Percentiles rank a stretch among this genome's conserved stretches.
phyloP scores from a whole-genome alignment of 371 early-diverging fungal genomes.

The Saksenaea vasiformis region DNA sequence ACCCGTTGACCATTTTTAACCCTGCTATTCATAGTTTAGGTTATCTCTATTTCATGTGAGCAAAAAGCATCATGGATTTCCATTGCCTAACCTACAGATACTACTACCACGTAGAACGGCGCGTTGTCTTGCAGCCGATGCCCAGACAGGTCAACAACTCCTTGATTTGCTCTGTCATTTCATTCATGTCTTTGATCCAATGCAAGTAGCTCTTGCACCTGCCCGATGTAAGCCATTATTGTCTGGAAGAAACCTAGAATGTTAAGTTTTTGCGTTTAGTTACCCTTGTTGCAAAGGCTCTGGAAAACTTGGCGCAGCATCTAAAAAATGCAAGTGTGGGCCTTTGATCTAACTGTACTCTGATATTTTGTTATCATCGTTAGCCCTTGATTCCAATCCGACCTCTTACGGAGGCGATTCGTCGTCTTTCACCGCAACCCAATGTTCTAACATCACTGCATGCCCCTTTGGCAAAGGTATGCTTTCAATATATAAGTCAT shows the following conservation, averaged over 20 bases:
- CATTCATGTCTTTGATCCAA: constrained; percentile 47
- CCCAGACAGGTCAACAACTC: constrained; percentile 29
- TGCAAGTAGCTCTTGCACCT: constrained; percentile 42
- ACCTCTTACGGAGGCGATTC: constrained; percentile 42
- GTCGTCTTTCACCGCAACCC: constrained; percentile 30
- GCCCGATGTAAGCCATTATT: constrained; percentile 38
- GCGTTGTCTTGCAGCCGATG: constrained; percentile 36
- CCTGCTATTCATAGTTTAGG: constrained; percentile 55
- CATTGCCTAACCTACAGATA: neutral
- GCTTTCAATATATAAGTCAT: constrained; percentile 3
- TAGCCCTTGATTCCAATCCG: constrained; percentile 49
- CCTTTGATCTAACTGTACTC: neutral
- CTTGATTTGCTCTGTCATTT: constrained; percentile 38
- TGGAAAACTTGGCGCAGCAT: constrained; percentile 40
- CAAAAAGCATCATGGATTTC: neutral
- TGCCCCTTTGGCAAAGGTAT: constrained; percentile 53
- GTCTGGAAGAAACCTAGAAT: neutral
- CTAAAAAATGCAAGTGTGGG: constrained; percentile 22
- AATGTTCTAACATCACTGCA: constrained; percentile 62
- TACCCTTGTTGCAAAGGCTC: constrained; percentile 43
- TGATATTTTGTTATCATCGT: neutral
- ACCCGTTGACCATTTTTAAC: constrained; percentile 62
- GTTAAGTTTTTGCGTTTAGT: constrained; percentile 34
- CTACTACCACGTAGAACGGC: constrained; percentile 29
- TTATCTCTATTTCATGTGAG: constrained; percentile 67